Base-by-base conservation (phyloP, 441 rosid genomes). In the Aleurites moluccanus region DNA sequence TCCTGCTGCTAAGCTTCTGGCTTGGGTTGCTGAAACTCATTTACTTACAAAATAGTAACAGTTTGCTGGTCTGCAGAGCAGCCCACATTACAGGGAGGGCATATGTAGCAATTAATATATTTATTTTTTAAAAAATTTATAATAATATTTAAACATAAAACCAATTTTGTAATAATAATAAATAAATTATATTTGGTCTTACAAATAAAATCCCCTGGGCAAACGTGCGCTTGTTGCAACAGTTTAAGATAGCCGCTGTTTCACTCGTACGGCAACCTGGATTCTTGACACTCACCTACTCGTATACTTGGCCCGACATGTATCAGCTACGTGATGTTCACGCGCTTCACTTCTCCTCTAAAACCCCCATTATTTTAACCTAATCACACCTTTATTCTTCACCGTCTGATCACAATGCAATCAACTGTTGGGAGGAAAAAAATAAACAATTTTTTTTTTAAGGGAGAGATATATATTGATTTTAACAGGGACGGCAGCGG, bases 401-500 rank as follows among this genome's bases (percentile, higher is more conserved):
- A 57, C 86, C 84, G 82, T 84, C 78, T 57, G 86, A 85, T 85
- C 50, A 42, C 10, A 57, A 72, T 18, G 6, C 76, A 49, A 76
- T 42, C 62, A n/a, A n/a, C n/a, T n/a, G n/a, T n/a, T n/a, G n/a
- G n/a, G n/a, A n/a, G n/a, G n/a, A n/a, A n/a, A n/a, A n/a, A n/a
- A n/a, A n/a, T n/a, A n/a, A n/a, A n/a, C n/a, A n/a, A n/a, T n/a
- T n/a, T n/a, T n/a, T n/a, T n/a, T n/a, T n/a, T n/a, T n/a, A n/a
- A n/a, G n/a, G n/a, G n/a, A n/a, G n/a, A n/a, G n/a, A n/a, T n/a
- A n/a, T n/a, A n/a, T n/a, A n/a, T n/a, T n/a, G n/a, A n/a, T n/a
- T n/a, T n/a, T n/a, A n/a, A n/a, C n/a, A n/a, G n/a, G n/a, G n/a
- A n/a, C n/a, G n/a, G n/a, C n/a, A n/a, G n/a, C n/a, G n/a, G n/a